These are phyloP conservation scores for Lyophyllum atratum DNA, from an alignment of 768 basidiomycete species.

Conservation along the genomic window DNA sequence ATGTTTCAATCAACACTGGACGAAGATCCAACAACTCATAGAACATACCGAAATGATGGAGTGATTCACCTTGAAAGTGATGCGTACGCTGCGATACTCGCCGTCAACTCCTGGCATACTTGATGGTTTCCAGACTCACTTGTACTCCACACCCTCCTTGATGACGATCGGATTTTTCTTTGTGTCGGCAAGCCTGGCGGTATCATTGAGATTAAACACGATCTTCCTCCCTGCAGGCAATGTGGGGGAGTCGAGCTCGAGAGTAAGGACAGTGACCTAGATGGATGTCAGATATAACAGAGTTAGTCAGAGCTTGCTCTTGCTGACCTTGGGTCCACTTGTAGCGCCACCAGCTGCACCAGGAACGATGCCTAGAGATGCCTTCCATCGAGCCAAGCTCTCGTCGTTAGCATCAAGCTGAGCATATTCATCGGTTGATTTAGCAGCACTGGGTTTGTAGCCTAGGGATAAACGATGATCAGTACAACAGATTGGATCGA, in stretches of 20 bases:
- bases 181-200: constrained; percentile 44
- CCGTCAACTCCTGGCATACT: constrained; percentile 2
- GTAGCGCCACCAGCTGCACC: constrained; percentile 39
- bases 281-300: constrained; percentile 21
- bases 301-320: not conserved
- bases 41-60: constrained; percentile 77
- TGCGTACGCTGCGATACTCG: constrained; percentile 58
- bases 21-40: not conserved
- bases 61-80: constrained; percentile 86
- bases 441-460: constrained; percentile 71
- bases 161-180: constrained; percentile 81
- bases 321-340: constrained; percentile 66
- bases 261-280: constrained; percentile 71
- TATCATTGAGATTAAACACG: constrained; percentile 63
- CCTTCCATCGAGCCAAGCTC: constrained; percentile 94
- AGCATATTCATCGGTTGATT: constrained; percentile 81
- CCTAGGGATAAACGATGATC: constrained; percentile 42
- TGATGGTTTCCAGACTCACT: constrained; percentile 45
- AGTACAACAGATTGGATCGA: constrained; percentile 2
- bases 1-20: not conserved
- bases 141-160: constrained; percentile 89
- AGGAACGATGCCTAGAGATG: constrained; percentile 81
- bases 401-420: constrained; percentile 89
- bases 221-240: constrained; percentile 65
- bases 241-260: constrained; percentile 80